Base-by-base conservation (phyloP, 352 stramenopile species). In the Globisporangium ultimum region DNA sequence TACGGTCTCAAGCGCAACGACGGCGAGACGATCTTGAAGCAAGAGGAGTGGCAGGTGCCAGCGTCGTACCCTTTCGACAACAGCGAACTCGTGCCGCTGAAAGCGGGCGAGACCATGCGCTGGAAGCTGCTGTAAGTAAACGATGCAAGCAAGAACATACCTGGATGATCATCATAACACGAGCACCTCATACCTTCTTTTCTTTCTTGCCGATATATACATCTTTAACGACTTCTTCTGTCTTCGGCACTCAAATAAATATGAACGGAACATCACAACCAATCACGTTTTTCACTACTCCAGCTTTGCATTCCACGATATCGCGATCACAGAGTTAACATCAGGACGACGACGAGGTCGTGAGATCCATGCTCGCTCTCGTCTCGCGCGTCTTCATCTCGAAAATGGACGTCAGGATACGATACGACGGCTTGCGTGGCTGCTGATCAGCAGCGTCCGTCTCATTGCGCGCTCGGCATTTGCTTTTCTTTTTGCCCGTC, bases 1-100 rank as follows among this genome's bases (percentile, higher is more conserved):
- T 99, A 99, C 84, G 95, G 93, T 6, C 68, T 99, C 8, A 82
- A 93, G 45, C 82, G 87, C 53, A 99, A 98, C 66, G 75, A 73
- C 0, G 76, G 77, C 49, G 90, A 83, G 22, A 89, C 97, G 4
- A 84, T 87, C 43, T 78, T 99, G 43, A 82, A 87, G 58, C 93
- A 91, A 48, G 80, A 95, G 63, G 60, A 73, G 12, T 99, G 96
- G 96, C 84, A 60, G 43, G 96, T 99, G 32, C 95, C 95, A 0
- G 79, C 71, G 20, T 92, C 66, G 45, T 98, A 97, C 68, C 65
- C 85, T 36, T 99, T 99, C 68, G 93, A 96, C 43, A 68, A 82
- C 42, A 73, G 70, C 18, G 67, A 74, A 12, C 70, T 99, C 22
- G 92, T 97, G 41, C 96, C 96, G 14, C 75, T 99, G 17, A 88